Conservation (phyloP, 345 rosid species). For the Mallotus nudiflorus region DNA sequence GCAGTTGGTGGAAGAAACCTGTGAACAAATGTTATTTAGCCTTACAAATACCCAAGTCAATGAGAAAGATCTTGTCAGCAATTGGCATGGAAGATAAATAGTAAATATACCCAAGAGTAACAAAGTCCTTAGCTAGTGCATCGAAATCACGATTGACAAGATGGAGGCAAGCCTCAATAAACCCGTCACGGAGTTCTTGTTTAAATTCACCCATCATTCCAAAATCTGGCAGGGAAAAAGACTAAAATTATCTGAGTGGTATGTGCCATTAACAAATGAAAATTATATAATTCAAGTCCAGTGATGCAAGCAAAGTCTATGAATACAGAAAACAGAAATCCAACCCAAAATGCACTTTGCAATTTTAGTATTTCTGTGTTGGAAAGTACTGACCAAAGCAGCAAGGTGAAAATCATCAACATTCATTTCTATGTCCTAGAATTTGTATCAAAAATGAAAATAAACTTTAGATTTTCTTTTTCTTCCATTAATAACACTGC, state of each 20-base stretch:
- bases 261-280: constrained; percentile 5
- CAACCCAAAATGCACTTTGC: background rate
- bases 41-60: background rate
- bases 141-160: constrained; percentile 94
- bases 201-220: constrained; percentile 99
- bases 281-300: constrained; percentile 8
- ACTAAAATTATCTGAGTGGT: constrained; percentile 29
- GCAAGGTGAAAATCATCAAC: background rate
- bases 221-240: constrained; percentile 63
- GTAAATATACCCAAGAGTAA: constrained; percentile 78
- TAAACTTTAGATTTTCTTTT: background rate
- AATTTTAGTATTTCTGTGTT: too few relatives aligned
- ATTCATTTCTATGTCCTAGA: background rate
- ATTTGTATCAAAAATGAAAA: background rate
- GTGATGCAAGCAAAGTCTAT: background rate
- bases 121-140: constrained; percentile 83
- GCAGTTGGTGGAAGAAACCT: constrained; percentile 94
- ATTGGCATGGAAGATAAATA: constrained; percentile 21
- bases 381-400: background rate
- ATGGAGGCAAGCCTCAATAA: constrained; percentile 95
- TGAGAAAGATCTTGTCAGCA: constrained; percentile 1
- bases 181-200: constrained; percentile 86
- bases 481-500: background rate
- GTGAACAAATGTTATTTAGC: constrained; percentile 19
- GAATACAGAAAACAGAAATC: background rate